Base-by-base conservation (phyloP, 331 rosid genomes). In the Cydonia oblonga region DNA sequence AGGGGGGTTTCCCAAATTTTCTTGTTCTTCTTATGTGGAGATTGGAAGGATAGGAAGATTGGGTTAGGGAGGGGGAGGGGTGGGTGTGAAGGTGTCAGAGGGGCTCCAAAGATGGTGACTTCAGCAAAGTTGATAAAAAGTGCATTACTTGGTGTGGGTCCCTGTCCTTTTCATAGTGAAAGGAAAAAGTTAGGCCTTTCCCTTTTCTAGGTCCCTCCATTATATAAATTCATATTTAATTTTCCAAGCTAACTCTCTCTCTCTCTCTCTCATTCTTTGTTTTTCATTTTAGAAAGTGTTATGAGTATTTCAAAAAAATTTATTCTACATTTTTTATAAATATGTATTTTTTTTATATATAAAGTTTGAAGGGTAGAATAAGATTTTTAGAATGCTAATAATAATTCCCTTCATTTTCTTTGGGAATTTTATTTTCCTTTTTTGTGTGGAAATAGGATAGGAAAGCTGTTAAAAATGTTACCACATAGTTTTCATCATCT, bases 161-260 rank as follows among this genome's bases (percentile, higher is more conserved):
- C 85, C 60, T 79, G 85, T 20, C 89, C 75, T 83, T 87, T 88
- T 88, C 85, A 20, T n/a, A 81, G 84, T 74, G 90, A 69, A 80
- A 63, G 81, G 75, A 71, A 87, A 87, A 86, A 75, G 71, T 73
- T 79, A 63, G 76, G 76, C 71, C 75, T 67, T 80, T 66, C 53
- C 63, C 66, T 77, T 84, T 72, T 57, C 54, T 32, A 14, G 79
- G 58, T 40, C 64, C 80, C 74, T 15, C 58, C 69, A 38, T 73
- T 38, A 18, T 70, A 10, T 60, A 54, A 56, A 66, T 49, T 73
- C 10, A 18, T 28, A 24, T 59, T 46, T 18, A 33, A 51, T 57
- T 57, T 46, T 15, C 9, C 4, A 44, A 66, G 70, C 76, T 58
- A 46, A 46, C 29, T 7, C 7, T 32, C 35, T 30, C 29, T 28